phyloP scores from a whole-genome alignment of 805 yeast genomes.

The Lipomyces kockii region DNA sequence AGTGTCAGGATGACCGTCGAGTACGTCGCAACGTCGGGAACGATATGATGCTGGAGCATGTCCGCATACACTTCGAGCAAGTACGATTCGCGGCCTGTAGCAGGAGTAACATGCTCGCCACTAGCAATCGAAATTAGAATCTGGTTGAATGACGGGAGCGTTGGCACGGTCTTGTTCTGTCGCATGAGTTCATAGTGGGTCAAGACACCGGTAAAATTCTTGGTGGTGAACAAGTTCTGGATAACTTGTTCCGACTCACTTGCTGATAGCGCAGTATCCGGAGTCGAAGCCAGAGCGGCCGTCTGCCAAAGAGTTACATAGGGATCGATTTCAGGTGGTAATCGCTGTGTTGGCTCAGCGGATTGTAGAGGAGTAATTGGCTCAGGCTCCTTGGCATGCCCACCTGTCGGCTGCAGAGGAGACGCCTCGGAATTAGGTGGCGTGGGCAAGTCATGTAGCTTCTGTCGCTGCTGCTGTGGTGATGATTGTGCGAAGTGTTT shows the following conservation, averaged over 20 bases:
- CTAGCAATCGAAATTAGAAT: slow-evolving; percentile 17
- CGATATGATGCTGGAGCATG: slow-evolving; percentile 28
- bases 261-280: background rate
- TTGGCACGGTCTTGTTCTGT: slow-evolving; percentile 3
- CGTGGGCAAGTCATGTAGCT: background rate
- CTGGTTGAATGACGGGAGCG: slow-evolving; percentile 19
- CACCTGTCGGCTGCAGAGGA: background rate
- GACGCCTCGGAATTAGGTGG: background rate
- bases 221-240: slow-evolving; percentile 8
- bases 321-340: slow-evolving; percentile 3
- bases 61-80: slow-evolving; percentile 20
- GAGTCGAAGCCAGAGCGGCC: slow-evolving; percentile 1
- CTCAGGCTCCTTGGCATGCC: background rate
- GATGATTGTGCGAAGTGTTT: slow-evolving; percentile 39
- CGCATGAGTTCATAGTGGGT: slow-evolving; percentile 20
- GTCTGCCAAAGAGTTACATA: background rate
- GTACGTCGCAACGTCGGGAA: slow-evolving; percentile 31
- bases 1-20: slow-evolving; percentile 27
- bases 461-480: slow-evolving; percentile 5
- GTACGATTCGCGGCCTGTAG: slow-evolving; percentile 7
- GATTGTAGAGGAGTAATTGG: background rate
- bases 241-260: background rate
- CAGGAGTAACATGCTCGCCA: background rate
- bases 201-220: slow-evolving; percentile 21
- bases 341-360: background rate